Evolutionary conservation across 2,329 filamentous ascomycete genomes (phyloP), one percentile per base, ranked within the genome.

Genomic region (Arthrobotrys sinensis): DNA sequence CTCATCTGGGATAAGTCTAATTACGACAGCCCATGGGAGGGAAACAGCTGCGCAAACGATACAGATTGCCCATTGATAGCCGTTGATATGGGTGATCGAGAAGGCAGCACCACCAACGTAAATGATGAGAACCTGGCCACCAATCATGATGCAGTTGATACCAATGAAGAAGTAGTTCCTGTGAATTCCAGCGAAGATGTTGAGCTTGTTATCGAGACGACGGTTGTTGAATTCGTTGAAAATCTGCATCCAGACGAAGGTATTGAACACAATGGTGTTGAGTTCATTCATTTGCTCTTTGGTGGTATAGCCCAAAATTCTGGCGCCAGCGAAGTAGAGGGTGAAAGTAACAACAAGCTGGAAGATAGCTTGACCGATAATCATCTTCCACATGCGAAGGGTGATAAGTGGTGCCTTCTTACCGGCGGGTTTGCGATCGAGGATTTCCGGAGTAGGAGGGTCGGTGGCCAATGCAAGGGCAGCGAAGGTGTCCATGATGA

Each of bases 171-270:
- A 97, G 85, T 88, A 92, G 84, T 98, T 98, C 83, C 89, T 89
- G 28, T 88, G 88, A 76, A 98, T 89, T 68, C 93, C 93, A 83
- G 97, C 95, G 79, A 98, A 95, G 80, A 98, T 94, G 85, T 98
- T 98, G 87, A 97, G 94, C 69, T 90, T 89, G 85, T 98, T 98
- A 84, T 98, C 95, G 68, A 98, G 88, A 11, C 95, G 93, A 76
- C 95, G 93, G 85, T 97, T 97, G 86, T 89, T 91, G 89, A 96
- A 93, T 83, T 97, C 92, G 85, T 98, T 98, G 87, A 98, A 98
- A 82, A 98, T 96, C 82, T 98, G 95, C 94, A 98, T 97, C 95
- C 95, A 98, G 66, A 97, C 95, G 83, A 98, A 98, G 0, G 93
- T 96, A 86, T 98, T 98, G 88, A 98, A 98, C 6, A 98, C 92